Evolutionary conservation across 352 stramenopile genomes (phyloP), one percentile per base, ranked within the genome.

Genomic region (Blastocystis sp.): DNA sequence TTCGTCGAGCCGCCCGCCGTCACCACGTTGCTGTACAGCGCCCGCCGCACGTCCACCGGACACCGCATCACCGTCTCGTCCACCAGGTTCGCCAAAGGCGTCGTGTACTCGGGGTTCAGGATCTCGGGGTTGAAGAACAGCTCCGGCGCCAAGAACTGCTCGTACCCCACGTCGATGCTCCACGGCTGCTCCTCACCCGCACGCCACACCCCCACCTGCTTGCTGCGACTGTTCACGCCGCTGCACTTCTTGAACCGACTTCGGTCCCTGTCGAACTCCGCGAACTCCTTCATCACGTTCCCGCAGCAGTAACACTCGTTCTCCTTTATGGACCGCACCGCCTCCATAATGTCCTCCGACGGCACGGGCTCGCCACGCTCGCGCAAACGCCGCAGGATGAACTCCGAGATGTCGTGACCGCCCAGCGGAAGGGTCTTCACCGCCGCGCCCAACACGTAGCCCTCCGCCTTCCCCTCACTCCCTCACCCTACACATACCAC

Each of bases 111-210:
- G 24, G 92, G 95, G 64, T 92, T 95, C 90, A 98, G 97, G 82
- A 98, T 97, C 90, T 98, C 95, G 3, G 95, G 95, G 90, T 97
- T 97, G 90, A 98, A 98, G 90, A 98, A 98, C 84, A 98, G 95
- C 90, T 98, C 95, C 28, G 28, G 28, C 28, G 28, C 28, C 28
- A 34, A 34, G 28, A 34, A 34, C 28, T 34, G 28, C 28, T 34
- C 28, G 28, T 34, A 34, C 28, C 28, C 28, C 28, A 34, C 28
- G 28, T 34, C 28, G 28, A 34, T 34, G 28, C 28, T 34, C 28
- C 28, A 34, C 28, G 28, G 28, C 28, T 34, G 28, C 0, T 84
- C 52, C 24, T 34, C 28, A 34, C 28, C 28, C 28, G 28, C 28
- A 34, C 28, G 28, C 28, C 28, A 34, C 28, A 34, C 19, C 7